Evolutionary conservation across 2,329 filamentous ascomycete genomes (phyloP), one percentile per base, ranked within the genome.

Genomic region (Phialemoniopsis sp.): DNA sequence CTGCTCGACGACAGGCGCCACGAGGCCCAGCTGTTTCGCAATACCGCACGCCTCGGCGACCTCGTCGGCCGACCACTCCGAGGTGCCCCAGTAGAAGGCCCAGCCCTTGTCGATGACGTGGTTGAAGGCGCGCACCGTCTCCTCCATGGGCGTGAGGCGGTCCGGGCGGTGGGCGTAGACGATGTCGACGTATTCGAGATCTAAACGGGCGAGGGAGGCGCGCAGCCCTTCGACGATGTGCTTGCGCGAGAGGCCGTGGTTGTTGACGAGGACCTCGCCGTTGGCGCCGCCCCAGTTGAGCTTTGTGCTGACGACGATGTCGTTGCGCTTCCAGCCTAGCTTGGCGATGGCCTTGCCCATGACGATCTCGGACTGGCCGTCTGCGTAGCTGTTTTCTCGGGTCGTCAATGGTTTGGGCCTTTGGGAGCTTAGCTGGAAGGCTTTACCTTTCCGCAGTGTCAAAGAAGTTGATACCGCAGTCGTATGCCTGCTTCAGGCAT

Each of bases 131-230:
- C 81, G 72, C 8, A 87, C 82, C 7, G 73, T 78, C 63, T 87
- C 83, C 57, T 85, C 80, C 67, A 87, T 84, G 1, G 82, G 83
- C 0, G 80, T 85, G 34, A 77, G 62, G 15, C 78, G 68, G 56
- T 87, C 84, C 0, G 81, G 80, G 7, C 83, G 73, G 58, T 87
- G 83, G 2, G 82, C 82, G 52, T 83, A 85, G 42, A 87, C 70
- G 28, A 87, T 64, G 52, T 87, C 83, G 34, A 87, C 82, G 46
- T 83, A 82, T 38, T 70, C 63, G 32, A 81, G 66, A 29, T 67
- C 64, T 13, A 82, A 66, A 14, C 79, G 73, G 44, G 73, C 57
- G 10, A 87, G 66, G 0, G 76, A 78, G 12, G 68, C 67, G 28
- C 73, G 66, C 29, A 80, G 66, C 13, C 76, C 76, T 62, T 84